phyloP scores from a whole-genome alignment of 768 basidiomycete genomes.

The Galerina marginata region DNA sequence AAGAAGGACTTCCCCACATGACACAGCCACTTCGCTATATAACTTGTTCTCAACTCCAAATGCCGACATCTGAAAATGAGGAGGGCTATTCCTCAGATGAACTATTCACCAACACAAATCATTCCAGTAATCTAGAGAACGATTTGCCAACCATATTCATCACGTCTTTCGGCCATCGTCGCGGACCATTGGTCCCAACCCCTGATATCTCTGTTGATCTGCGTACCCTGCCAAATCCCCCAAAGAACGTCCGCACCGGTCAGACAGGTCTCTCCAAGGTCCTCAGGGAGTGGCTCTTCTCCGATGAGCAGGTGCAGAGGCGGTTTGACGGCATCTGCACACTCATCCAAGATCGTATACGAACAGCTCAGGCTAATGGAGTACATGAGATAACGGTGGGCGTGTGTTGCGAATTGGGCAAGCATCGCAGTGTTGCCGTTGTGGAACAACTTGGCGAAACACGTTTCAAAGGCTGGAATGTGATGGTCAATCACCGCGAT shows the following conservation, averaged over 20 bases:
- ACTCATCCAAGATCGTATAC: conserved; percentile 13
- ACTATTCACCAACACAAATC: conserved; percentile 15
- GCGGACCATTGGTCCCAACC: conserved; percentile 25
- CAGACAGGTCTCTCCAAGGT: conserved; percentile 29
- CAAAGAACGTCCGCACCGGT: conserved; percentile 26
- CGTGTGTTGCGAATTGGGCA: conserved; percentile 31
- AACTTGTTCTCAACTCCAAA: not conserved
- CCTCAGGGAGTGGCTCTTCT: conserved; percentile 28
- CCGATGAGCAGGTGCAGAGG: conserved; percentile 21
- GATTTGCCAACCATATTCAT: conserved; percentile 24
- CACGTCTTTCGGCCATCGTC: conserved; percentile 29
- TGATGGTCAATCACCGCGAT: conserved; percentile 25
- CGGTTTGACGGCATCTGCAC: conserved; percentile 21
- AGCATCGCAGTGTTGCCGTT: conserved; percentile 33
- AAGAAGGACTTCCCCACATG: not conserved
- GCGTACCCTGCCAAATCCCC: conserved; percentile 33
- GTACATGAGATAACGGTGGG: conserved; percentile 21
- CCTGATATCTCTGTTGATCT: conserved; percentile 30
- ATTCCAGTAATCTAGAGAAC: conserved; percentile 13
- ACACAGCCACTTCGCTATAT: not conserved
- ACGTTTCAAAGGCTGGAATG: conserved; percentile 27
- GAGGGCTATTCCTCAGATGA: not conserved
- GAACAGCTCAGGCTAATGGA: conserved; percentile 16
- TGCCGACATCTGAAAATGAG: too few relatives aligned
- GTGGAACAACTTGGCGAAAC: conserved; percentile 29